These are phyloP conservation scores for Hymenoscyphus scutula DNA, from an alignment of 2,329 filamentous ascomycete genomes.

Conservation along the genomic window DNA sequence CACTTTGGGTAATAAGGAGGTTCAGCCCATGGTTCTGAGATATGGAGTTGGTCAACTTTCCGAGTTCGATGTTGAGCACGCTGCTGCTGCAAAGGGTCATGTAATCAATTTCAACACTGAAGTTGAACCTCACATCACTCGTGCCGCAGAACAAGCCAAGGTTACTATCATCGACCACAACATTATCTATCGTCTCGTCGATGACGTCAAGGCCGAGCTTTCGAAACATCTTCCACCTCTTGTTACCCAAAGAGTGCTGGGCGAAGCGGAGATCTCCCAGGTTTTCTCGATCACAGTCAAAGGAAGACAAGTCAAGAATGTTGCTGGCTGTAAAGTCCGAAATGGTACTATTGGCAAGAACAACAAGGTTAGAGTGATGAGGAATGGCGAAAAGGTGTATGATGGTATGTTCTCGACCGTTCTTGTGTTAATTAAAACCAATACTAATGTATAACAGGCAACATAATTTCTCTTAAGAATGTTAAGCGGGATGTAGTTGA, in stretches of 20 bases:
- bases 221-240: conserved; percentile 66
- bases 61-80: conserved; percentile 88
- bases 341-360: conserved; percentile 71
- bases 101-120: conserved; percentile 85
- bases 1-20: conserved; percentile 80
- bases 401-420: conserved; percentile 63
- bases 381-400: conserved; percentile 68
- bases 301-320: conserved; percentile 65
- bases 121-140: conserved; percentile 64
- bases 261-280: conserved; percentile 83
- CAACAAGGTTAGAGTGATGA: conserved; percentile 67
- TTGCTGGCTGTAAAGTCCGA: conserved; percentile 84
- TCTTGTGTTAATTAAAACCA: background rate
- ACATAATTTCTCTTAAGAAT: conserved; percentile 79
- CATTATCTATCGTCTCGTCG: conserved; percentile 77
- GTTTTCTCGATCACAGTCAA: conserved; percentile 82
- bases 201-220: conserved; percentile 68
- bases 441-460: conserved; percentile 51
- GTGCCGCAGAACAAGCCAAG: conserved; percentile 65
- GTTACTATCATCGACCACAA: conserved; percentile 83
- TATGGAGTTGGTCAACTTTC: conserved; percentile 74
- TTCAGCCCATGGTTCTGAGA: conserved; percentile 72
- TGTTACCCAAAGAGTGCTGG: conserved; percentile 68
- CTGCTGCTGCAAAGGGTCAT: conserved; percentile 69
- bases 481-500: conserved; percentile 88